phyloP scores from a whole-genome alignment of 208 protist species.

The Leishmania major region DNA sequence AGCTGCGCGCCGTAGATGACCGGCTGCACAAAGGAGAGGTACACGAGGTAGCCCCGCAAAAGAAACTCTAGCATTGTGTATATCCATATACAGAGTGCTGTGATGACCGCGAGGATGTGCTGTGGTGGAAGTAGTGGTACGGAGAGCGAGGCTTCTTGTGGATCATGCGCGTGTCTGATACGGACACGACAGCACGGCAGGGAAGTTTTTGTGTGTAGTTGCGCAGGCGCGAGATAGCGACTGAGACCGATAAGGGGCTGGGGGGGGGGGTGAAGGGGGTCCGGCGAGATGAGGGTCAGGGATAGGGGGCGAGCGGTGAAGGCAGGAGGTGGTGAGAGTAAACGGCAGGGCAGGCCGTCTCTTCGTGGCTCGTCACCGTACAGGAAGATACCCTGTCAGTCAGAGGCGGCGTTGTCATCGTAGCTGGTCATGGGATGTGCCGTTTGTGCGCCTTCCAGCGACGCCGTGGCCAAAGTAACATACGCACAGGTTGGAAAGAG shows the following conservation, averaged over 20 bases:
- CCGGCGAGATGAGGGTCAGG: not conserved
- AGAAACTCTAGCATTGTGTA: conserved; percentile 23
- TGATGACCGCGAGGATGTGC: not conserved
- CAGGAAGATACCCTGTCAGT: not conserved
- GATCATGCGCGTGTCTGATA: not conserved
- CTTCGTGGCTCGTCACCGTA: not conserved
- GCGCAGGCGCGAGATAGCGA: not conserved
- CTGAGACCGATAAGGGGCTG: not conserved
- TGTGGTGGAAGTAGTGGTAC: not conserved
- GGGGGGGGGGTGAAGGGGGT: not conserved
- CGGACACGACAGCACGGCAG: not conserved
- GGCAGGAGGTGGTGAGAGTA: not conserved
- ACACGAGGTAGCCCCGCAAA: conserved; percentile 48
- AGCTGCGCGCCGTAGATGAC: conserved; percentile 65
- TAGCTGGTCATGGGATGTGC: not conserved
- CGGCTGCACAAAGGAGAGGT: conserved; percentile 70
- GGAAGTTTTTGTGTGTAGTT: not conserved
- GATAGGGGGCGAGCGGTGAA: not conserved
- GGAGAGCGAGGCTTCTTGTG: not conserved
- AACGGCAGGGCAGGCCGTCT: not conserved
- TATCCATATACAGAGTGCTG: not conserved
- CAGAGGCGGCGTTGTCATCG: not conserved
- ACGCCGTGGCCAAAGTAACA: not conserved
- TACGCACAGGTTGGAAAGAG: not conserved
- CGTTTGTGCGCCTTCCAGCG: not conserved